Base-by-base conservation (phyloP, 345 rosid species). In the Eucalyptus camaldulensis region DNA sequence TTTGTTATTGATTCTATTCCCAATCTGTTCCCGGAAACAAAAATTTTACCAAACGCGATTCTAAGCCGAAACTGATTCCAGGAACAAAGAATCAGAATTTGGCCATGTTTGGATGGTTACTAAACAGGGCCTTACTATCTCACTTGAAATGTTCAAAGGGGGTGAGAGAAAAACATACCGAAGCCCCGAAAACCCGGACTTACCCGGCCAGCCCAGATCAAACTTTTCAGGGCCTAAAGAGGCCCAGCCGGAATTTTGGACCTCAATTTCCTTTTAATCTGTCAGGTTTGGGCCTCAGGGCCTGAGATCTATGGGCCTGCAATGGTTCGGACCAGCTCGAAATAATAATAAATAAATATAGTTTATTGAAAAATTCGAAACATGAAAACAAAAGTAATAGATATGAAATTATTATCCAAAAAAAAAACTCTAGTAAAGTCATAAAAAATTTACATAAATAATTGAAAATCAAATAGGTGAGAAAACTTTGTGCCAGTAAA, bases 251-350 rank as follows among this genome's bases (percentile, higher is more conserved):
- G 40, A 13, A n/a, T 67, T 69, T 69, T 69, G 80, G 80, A 33
- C 80, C 80, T 69, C 37, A 33, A 17, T 31, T 33, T 33, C 24
- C 9, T 14, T 8, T 33, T 69, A 13, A 33, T 69, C 0, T 17
- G 24, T 0, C 2, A 33, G 44, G 1, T 33, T 69, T 69, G 80
- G 80, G 43, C 44, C 80, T 33, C 13, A 0, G 13, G 80, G 21
- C 80, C 44, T 33, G 24, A 31, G 44, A 33, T 69, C 2, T 7
- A 31, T 0, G 24, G 44, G 80, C 24, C 37, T 0, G 19, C 40
- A 65, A 14, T n/a, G 76, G 76, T 65, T 62, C 0, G 40, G 11
- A 15, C 76, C 76, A 65, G 40, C 76, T 25, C 24, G 2, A 31
- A 33, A 69, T 69, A 33, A 69, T 33, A 3, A 72, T 33, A 72